phyloP scores from a whole-genome alignment of 2,329 filamentous ascomycete species.

The Immersiporthe knoxdaviesiana region DNA sequence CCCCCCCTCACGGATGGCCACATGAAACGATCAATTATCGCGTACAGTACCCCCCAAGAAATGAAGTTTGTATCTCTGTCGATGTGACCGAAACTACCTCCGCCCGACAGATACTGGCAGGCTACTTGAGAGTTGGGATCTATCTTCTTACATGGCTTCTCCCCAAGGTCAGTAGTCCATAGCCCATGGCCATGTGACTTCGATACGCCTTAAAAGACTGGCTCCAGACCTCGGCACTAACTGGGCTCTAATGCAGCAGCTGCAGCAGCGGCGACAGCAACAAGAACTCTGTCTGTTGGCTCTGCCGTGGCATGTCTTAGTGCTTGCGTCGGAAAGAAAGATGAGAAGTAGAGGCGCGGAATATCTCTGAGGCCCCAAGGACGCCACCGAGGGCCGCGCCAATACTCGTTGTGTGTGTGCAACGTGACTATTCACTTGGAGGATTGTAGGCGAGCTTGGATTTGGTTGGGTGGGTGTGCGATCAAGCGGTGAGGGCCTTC shows the following conservation, averaged over 20 bases:
- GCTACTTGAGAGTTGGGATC: neutral
- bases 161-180: too few relatives aligned
- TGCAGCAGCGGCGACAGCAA: neutral
- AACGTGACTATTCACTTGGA: conserved; percentile 27
- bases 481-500: conserved; percentile 27
- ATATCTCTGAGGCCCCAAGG: neutral
- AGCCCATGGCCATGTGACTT: neutral
- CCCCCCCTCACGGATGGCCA: neutral
- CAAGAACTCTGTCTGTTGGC: conserved; percentile 10
- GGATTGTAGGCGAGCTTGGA: conserved; percentile 14
- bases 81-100: neutral
- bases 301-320: conserved; percentile 10
- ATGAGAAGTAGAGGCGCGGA: conserved; percentile 2
- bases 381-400: neutral
- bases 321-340: neutral
- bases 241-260: neutral
- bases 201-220: neutral
- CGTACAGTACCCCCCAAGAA: neutral
- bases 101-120: neutral
- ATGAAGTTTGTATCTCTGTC: neutral
- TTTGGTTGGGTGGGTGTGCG: neutral
- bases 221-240: neutral
- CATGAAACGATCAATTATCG: neutral
- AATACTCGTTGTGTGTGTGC: conserved; percentile 22
- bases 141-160: neutral